These are phyloP conservation scores for Nakaseomyces nivariensis DNA, from an alignment of 1,139 yeast genomes.

Conservation along the genomic window DNA sequence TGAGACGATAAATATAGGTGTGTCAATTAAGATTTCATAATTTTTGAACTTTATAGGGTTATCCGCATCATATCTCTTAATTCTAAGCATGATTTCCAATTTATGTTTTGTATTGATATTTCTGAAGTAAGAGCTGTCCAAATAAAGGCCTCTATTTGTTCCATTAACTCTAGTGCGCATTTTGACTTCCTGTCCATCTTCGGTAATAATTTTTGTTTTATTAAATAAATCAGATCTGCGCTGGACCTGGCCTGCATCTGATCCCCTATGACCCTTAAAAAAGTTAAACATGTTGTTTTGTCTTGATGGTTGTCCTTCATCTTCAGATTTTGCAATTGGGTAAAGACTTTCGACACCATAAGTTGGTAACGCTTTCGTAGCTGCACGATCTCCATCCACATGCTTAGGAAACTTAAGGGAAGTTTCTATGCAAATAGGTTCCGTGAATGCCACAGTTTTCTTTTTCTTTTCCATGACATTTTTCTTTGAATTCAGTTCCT, in stretches of 20 bases:
- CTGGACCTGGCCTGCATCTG: not conserved
- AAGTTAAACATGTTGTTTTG: slow-evolving; percentile 6
- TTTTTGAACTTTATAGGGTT: slow-evolving; percentile 50
- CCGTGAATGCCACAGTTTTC: slow-evolving; percentile 21
- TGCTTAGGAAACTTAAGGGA: slow-evolving; percentile 20
- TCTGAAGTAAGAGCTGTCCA: slow-evolving; percentile 56
- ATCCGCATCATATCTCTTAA: slow-evolving; percentile 48
- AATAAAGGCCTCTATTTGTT: slow-evolving; percentile 37
- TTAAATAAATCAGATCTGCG: not conserved
- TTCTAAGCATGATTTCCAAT: slow-evolving; percentile 63
- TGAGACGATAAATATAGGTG: slow-evolving; percentile 67
- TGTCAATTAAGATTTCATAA: slow-evolving; percentile 81
- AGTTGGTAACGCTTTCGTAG: slow-evolving; percentile 15
- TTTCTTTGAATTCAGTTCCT: not conserved
- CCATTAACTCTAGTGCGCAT: slow-evolving; percentile 14
- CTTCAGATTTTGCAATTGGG: not conserved
- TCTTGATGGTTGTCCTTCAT: slow-evolving; percentile 1
- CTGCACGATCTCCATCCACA: slow-evolving; percentile 8
- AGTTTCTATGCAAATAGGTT: slow-evolving; percentile 23
- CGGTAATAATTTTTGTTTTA: slow-evolving; percentile 7
- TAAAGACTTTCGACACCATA: slow-evolving; percentile 23
- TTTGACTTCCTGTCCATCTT: slow-evolving; percentile 11
- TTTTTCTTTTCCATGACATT: slow-evolving; percentile 1
- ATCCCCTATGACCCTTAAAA: slow-evolving; percentile 1
- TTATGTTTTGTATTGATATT: slow-evolving; percentile 65